These are phyloP conservation scores for Schoenoplectus triqueter DNA, from an alignment of 202 grass and related monocot genomes.

Conservation along the genomic window DNA sequence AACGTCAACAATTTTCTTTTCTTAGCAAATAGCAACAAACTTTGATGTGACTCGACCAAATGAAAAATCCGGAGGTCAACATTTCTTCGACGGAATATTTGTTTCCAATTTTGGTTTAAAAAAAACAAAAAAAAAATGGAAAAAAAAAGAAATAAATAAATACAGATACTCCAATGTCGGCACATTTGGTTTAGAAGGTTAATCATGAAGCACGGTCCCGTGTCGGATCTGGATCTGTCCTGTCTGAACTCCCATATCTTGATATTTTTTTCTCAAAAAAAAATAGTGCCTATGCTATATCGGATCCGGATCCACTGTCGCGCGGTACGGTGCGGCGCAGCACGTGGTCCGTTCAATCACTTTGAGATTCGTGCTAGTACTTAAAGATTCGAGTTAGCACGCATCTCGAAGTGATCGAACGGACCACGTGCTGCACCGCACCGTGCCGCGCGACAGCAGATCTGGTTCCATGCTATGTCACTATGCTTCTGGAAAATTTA, in stretches of 20 bases:
- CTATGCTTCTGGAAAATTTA: no score
- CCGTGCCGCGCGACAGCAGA: no score
- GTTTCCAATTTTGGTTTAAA: background rate
- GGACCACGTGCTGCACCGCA: no score
- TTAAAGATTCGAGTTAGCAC: no score
- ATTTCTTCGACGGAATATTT: background rate
- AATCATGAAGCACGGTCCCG: background rate
- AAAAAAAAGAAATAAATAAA: background rate
- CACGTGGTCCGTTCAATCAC: no score
- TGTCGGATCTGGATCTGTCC: conserved; percentile 13
- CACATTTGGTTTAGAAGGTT: background rate
- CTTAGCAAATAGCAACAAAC: background rate
- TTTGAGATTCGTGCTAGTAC: no score
- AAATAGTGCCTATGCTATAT: no score
- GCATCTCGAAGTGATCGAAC: no score
- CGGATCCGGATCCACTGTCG: no score
- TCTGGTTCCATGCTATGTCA: no score
- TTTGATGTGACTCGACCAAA: conserved; percentile 12
- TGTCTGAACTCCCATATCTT: background rate
- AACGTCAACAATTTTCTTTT: background rate
- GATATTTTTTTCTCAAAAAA: no score
- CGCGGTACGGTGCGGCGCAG: no score
- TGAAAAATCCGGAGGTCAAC: background rate
- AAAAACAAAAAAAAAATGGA: background rate
- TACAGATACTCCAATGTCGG: background rate